A percentile compares a stretch with the other conserved stretches of the same genome.
Conservation (phyloP, 768 basidiomycete genomes). For the Termitomyces sp. region DNA sequence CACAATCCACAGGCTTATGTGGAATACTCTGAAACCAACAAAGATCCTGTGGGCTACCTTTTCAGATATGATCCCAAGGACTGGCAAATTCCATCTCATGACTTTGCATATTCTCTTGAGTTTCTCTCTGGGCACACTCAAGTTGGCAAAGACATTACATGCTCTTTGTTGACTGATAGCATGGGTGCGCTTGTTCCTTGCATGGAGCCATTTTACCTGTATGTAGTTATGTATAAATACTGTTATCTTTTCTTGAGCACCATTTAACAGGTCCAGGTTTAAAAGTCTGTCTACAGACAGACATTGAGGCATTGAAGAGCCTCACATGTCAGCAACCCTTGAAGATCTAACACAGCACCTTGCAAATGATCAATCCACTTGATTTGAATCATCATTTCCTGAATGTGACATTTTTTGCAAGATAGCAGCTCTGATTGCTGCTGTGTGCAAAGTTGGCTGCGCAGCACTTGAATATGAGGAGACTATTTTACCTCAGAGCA, state of each 20-base stretch:
- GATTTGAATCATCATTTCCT: not conserved
- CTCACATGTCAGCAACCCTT: not conserved
- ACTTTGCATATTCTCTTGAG: conserved; percentile 15
- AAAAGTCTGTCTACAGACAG: conserved; percentile 14
- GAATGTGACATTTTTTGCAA: not conserved
- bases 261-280: conserved; percentile 14
- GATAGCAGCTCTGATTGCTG: not conserved
- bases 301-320: not conserved
- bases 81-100: conserved; percentile 8
- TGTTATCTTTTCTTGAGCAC: not conserved
- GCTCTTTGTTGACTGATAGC: conserved; percentile 5
- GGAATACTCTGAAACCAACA: conserved; percentile 14
- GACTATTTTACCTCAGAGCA: not conserved
- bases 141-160: not conserved
- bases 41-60: conserved; percentile 9
- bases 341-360: not conserved
- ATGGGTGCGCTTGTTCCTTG: conserved; percentile 7
- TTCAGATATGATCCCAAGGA: conserved; percentile 9
- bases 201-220: conserved; percentile 14
- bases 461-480: not conserved
- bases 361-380: not conserved
- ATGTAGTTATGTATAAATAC: not conserved
- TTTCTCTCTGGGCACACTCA: conserved; percentile 5
- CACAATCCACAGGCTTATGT: conserved; percentile 5
- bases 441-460: not conserved